A percentile compares a stretch with the other conserved stretches of the same genome.
Conservation (phyloP, 768 basidiomycete species). For the Termitomyces sp. region DNA sequence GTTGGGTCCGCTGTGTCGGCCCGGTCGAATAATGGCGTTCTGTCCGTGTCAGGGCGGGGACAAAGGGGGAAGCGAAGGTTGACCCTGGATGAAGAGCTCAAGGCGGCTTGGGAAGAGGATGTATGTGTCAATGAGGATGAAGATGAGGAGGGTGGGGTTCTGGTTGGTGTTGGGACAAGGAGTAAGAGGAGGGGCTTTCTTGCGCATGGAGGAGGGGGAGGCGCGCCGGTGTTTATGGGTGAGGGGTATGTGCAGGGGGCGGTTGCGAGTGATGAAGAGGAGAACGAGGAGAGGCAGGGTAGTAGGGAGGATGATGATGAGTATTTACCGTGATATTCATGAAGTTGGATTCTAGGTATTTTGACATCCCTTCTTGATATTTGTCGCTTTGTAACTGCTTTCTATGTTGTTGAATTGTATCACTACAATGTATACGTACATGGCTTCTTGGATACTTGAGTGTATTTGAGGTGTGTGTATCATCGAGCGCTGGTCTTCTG, state of each 20-base stretch:
- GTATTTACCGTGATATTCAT: slow-evolving; percentile 7
- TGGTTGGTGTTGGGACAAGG: slow-evolving; percentile 52
- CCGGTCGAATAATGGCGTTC: neutral
- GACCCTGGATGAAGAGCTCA: slow-evolving; percentile 70
- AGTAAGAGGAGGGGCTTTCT: slow-evolving; percentile 59
- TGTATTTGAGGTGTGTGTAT: neutral
- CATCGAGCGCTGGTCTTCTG: neutral
- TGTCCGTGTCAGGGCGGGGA: slow-evolving; percentile 10
- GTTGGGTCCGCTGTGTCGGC: neutral
- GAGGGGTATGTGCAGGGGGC: slow-evolving; percentile 63
- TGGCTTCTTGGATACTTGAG: neutral
- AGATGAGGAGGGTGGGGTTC: slow-evolving; percentile 45
- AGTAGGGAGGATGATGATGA: neutral
- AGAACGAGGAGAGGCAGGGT: neutral
- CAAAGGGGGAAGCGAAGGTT: slow-evolving; percentile 28
- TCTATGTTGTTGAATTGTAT: slow-evolving; percentile 1
- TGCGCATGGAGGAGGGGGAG: slow-evolving; percentile 73
- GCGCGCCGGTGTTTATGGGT: slow-evolving; percentile 67
- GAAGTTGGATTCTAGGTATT: neutral
- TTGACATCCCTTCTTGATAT: neutral
- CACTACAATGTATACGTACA: neutral
- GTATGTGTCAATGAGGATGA: too few species aligned
- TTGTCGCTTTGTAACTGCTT: slow-evolving; percentile 4
- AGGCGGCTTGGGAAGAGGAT: slow-evolving; percentile 33
- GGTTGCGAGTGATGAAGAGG: slow-evolving; percentile 26